Conservation (phyloP, 2,329 filamentous ascomycete species). For the Aureobasidium sp. region DNA sequence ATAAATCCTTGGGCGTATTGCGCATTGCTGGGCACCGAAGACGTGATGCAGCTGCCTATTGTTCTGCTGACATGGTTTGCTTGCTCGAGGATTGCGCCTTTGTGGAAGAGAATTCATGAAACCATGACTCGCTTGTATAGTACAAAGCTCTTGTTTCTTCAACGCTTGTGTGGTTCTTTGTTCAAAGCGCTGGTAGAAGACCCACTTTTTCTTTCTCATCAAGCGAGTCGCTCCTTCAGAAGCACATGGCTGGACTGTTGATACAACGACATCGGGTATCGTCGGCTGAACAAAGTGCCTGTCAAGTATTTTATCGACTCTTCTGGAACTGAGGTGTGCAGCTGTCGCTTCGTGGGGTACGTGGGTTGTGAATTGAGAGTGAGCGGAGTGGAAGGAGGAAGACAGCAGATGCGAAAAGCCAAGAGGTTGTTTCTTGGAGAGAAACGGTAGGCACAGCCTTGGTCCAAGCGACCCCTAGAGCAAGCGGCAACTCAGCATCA, state of each 20-base stretch:
- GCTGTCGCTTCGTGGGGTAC: background rate
- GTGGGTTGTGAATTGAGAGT: background rate
- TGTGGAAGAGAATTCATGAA: background rate
- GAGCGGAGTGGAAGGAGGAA: background rate
- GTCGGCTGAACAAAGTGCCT: background rate
- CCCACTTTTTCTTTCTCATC: constrained; percentile 1
- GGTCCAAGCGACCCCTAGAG: background rate
- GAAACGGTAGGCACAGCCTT: background rate
- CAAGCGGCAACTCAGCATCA: no score
- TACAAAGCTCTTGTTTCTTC: background rate
- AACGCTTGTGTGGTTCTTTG: constrained; percentile 1
- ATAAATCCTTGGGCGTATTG: background rate
- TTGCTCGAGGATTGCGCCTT: background rate
- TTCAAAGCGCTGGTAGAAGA: background rate
- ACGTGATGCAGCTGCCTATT: background rate
- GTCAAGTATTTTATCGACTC: background rate
- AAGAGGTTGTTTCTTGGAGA: background rate
- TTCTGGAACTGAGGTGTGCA: background rate
- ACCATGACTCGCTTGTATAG: background rate
- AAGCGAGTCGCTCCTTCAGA: background rate
- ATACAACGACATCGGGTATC: background rate
- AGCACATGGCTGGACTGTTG: constrained; percentile 3
- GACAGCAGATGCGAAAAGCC: background rate
- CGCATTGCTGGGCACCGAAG: constrained; percentile 10
- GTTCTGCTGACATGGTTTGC: background rate